Evolutionary conservation across 352 stramenopile genomes (phyloP), one percentile per base, ranked within the genome.

Genomic region (Phytophthora niederhauseri): DNA sequence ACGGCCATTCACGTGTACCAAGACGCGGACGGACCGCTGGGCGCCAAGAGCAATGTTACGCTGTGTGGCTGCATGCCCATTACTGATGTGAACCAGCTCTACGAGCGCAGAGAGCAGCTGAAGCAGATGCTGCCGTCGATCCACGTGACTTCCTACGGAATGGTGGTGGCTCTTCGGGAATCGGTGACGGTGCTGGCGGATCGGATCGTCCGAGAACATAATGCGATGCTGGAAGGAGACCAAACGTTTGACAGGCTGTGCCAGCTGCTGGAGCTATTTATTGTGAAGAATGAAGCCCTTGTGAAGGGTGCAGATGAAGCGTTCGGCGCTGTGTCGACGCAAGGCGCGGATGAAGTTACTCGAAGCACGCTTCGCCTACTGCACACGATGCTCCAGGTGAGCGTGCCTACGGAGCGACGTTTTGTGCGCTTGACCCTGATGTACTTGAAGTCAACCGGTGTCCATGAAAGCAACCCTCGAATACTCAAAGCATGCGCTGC

Each of bases 1-100:
- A 89, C 84, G 14, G 78, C 78, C 14, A 88, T 88, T 30, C 84
- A 92, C 45, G 68, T 89, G 26, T 90, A 88, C 57, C 83, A 89
- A 66, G 73, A 89, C 30, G 71, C 82, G 1, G 81, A 90, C 55
- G 82, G 81, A 24, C 75, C 72, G 4, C 71, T 90, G 14, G 75
- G 80, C 12, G 45, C 73, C 4, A 84, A 74, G 46, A 78, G 34
- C 28, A 67, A 57, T 26, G 48, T 67, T 4, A 68, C 53, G 48
- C 59, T 90, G 1, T 90, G 82, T 54, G 82, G 82, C 3, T 90
- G 82, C 56, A 79, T 82, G 51, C 70, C 73, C 3, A 76, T 77
- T 51, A 60, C 61, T 24, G 64, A 85, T 22, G 19, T 51, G 17
- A 58, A 51, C 8, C 56, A 76, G 14, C 55, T 84, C 14, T 52